These are phyloP conservation scores for Orychophragmus violaceus DNA, from an alignment of 345 rosid species.

Conservation along the genomic window DNA sequence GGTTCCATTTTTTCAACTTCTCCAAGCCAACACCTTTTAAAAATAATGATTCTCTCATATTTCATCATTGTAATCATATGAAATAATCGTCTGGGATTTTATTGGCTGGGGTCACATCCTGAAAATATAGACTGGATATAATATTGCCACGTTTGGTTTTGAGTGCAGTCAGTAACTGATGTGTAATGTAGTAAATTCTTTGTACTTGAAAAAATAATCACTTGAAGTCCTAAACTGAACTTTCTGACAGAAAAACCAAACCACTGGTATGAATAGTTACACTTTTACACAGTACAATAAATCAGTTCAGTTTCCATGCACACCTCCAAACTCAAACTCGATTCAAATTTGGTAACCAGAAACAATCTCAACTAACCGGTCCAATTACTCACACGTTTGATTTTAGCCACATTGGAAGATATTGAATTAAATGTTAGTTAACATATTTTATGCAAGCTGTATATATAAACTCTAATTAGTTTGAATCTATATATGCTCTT, in stretches of 20 bases:
- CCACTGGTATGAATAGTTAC: neutral
- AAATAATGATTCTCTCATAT: neutral
- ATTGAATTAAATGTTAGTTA: neutral
- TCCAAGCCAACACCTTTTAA: neutral
- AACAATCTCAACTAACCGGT: neutral
- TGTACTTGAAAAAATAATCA: neutral
- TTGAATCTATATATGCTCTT: no score
- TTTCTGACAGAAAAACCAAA: neutral
- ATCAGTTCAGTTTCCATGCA: neutral
- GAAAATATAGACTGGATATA: neutral
- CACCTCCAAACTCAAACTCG: neutral
- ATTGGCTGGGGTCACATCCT: constrained; percentile 6
- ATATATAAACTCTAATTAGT: no score
- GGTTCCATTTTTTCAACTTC: neutral
- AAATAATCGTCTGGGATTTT: neutral
- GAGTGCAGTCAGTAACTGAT: constrained; percentile 6
- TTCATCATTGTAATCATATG: neutral
- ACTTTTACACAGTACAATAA: neutral
- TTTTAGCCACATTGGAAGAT: neutral
- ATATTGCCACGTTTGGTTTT: neutral
- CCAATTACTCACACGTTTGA: neutral
- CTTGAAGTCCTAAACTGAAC: neutral
- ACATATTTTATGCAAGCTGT: neutral
- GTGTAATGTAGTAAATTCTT: constrained; percentile 11
- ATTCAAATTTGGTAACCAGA: neutral